Evolutionary conservation across 1,284 basidiomycete genomes (phyloP), one percentile per base, ranked within the genome.

Genomic region (Trichosporon inkin): DNA sequence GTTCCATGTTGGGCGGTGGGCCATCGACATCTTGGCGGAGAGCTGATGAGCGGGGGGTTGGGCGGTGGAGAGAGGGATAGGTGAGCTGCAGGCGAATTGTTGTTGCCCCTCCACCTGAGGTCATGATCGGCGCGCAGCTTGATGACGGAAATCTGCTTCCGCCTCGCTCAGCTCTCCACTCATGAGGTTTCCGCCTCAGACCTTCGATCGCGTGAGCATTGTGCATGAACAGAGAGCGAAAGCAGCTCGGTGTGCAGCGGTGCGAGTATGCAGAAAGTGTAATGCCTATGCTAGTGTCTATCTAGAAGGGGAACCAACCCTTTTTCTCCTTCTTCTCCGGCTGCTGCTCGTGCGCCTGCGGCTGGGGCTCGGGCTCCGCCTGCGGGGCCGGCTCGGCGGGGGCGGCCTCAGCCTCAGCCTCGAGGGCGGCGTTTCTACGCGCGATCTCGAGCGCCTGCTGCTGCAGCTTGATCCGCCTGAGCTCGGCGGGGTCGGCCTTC

Each of bases 1-100:
- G 60, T 75, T 74, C 77, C 77, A 79, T 62, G 75, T 77, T 41
- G 77, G 77, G 65, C 77, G 63, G 63, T 79, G 77, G 11, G 77
- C 77, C 68, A 78, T 71, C 16, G 77, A 79, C 77, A 79, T 79
- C n/a, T 13, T 69, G 60, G 34, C 24, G 32, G 38, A 17, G 40
- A 49, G 38, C 19, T 34, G 44, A 28, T 37, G 17, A 17, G 16
- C 10, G 35, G 17, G 36, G 22, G 17, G 47, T 20, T 38, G 47
- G 2, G 47, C 13, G 40, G 36, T 24, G 36, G 17, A 8, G 16
- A 36, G 24, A 41, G 39, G 35, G 17, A 17, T 28, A 34, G 53
- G 7, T 36, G 35, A 40, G n/a, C 40, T 53, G 51, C 39, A 14
- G 35, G 19, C 16, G n/a, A 24, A 37, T 38, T 53, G 37, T 44